Conservation (phyloP, 2,329 filamentous ascomycete genomes). For the Xylaria sp. region DNA sequence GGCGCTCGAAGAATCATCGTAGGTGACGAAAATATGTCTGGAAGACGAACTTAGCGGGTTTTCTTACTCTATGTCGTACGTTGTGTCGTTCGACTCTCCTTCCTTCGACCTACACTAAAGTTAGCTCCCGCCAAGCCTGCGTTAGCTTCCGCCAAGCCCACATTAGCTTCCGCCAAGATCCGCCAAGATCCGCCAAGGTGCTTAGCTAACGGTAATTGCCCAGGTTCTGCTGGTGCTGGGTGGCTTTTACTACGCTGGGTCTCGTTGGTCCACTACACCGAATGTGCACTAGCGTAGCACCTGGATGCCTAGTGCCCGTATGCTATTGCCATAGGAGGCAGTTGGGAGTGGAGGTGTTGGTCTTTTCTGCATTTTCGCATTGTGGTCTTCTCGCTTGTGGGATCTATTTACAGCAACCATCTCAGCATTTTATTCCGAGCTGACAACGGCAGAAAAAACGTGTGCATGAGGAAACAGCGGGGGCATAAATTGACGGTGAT, state of each 20-base stretch:
- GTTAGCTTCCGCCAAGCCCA: neutral
- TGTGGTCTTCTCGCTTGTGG: slow-evolving; percentile 15
- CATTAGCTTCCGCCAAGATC: neutral
- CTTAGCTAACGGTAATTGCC: neutral
- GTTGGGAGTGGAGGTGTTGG: neutral
- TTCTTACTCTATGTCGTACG: slow-evolving; percentile 34
- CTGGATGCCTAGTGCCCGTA: neutral
- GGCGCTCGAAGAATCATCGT: neutral
- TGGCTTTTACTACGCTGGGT: neutral
- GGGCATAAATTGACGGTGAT: slow-evolving; percentile 23
- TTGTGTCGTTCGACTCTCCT: slow-evolving; percentile 33
- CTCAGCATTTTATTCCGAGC: slow-evolving; percentile 28
- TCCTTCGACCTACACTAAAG: neutral
- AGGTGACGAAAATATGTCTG: slow-evolving; percentile 15
- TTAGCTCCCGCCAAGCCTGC: slow-evolving; percentile 5
- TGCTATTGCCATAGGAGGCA: slow-evolving; percentile 6
- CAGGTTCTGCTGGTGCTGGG: neutral
- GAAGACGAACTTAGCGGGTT: slow-evolving; percentile 12
- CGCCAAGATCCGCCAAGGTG: neutral
- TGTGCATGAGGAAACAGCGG: slow-evolving; percentile 25
- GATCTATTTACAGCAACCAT: slow-evolving; percentile 28
- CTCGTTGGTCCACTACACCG: neutral
- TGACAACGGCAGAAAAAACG: slow-evolving; percentile 22
- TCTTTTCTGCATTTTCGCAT: slow-evolving; percentile 5
- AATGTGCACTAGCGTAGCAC: neutral